Percentiles rank a stretch among this genome's conserved stretches.
Evolutionary conservation across 2,329 filamentous ascomycete genomes (phyloP).

Genomic region (Knufia petricola): DNA sequence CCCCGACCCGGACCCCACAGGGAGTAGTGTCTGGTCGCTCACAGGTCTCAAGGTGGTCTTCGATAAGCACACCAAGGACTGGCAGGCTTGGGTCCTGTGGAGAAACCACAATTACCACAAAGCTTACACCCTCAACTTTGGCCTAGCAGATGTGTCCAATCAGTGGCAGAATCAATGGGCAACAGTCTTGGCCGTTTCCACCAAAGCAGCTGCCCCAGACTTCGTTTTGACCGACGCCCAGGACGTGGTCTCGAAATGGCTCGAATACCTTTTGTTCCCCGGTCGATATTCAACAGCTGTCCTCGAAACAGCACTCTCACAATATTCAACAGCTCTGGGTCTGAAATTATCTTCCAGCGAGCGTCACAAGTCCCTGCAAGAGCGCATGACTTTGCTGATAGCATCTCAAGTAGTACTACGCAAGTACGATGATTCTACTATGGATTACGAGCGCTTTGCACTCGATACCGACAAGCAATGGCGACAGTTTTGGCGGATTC

Average conservation of each 20-base stretch:
- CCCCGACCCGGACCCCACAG: conserved; percentile 51
- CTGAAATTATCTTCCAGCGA: conserved; percentile 24
- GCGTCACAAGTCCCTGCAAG: conserved; percentile 33
- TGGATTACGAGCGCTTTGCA: conserved; percentile 68
- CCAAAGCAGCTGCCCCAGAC: conserved; percentile 40
- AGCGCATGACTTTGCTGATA: conserved; percentile 16
- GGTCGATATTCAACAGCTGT: conserved; percentile 71
- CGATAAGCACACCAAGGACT: conserved; percentile 43
- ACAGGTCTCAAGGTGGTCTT: conserved; percentile 61
- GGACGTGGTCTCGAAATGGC: conserved; percentile 74
- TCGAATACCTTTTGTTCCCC: conserved; percentile 71
- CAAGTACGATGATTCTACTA: conserved; percentile 66
- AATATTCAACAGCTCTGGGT: conserved; percentile 60
- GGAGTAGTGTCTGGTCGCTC: conserved; percentile 68
- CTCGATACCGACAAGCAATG: conserved; percentile 71
- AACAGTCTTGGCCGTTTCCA: conserved; percentile 48
- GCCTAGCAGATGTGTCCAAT: conserved; percentile 51
- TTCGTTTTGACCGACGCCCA: conserved; percentile 56
- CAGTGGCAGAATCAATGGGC: conserved; percentile 60
- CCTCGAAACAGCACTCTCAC: conserved; percentile 70
- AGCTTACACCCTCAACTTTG: conserved; percentile 63
- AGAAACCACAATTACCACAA: conserved; percentile 74
- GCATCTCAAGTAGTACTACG: conserved; percentile 44
- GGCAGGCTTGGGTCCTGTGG: conserved; percentile 68
- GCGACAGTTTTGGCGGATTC: conserved; percentile 78